Conservation (phyloP, 129 eudicot genomes). For the Pulicaria dysenterica region DNA sequence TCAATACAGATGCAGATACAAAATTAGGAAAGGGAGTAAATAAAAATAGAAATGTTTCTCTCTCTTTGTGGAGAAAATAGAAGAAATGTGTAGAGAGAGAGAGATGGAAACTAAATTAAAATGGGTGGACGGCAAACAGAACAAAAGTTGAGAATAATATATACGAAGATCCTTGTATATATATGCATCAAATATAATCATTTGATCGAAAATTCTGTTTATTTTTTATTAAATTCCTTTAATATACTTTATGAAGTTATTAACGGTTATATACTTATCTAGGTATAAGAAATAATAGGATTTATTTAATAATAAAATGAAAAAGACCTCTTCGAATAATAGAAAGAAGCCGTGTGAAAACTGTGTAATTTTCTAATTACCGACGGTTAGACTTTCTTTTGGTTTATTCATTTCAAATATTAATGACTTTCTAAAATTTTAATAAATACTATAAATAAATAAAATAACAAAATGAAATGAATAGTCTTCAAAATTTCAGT, state of each 20-base stretch:
- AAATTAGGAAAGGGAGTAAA: neutral
- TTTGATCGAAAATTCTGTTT: neutral
- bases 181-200: neutral
- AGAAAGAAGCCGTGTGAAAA: too few relatives aligned
- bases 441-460: too few relatives aligned
- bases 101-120: constrained; percentile 13
- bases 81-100: constrained; percentile 25
- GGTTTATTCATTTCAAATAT: too few relatives aligned
- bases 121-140: constrained; percentile 49
- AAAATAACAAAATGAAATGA: too few relatives aligned
- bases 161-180: neutral
- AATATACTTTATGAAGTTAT: neutral
- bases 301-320: too few relatives aligned
- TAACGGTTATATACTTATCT: neutral
- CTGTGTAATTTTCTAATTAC: too few relatives aligned
- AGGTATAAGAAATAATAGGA: too few relatives aligned
- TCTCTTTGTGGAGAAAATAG: constrained; percentile 20
- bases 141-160: constrained; percentile 25
- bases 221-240: too few relatives aligned
- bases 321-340: too few relatives aligned
- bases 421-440: too few relatives aligned
- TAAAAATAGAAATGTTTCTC: neutral
- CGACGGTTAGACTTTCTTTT: too few relatives aligned
- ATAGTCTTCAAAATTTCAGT: too few relatives aligned
- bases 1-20: constrained; percentile 23